Conservation (phyloP, 306 rosid species). For the Rosa chinensis region DNA sequence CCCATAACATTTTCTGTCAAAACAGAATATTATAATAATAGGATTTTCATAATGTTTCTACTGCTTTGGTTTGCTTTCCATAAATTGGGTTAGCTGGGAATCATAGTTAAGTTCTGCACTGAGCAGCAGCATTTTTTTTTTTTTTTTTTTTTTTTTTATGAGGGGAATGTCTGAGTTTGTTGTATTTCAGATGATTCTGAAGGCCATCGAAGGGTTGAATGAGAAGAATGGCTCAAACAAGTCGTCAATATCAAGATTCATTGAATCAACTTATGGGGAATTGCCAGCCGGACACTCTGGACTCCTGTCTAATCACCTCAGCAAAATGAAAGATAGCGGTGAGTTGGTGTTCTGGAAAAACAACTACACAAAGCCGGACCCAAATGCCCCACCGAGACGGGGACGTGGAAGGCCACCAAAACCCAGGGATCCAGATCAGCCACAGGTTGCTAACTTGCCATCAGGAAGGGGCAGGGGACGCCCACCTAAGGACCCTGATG, state of each 20-base stretch:
- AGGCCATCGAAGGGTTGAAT: conserved; percentile 56
- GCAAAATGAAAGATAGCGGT: conserved; percentile 60
- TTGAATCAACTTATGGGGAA: conserved; percentile 67
- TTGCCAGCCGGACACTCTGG: conserved; percentile 66
- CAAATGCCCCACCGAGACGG: conserved; percentile 61
- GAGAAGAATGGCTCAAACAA: conserved; percentile 68
- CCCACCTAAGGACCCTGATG: conserved; percentile 73
- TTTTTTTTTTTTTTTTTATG: not conserved
- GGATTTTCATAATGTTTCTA: not conserved
- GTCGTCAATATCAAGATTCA: conserved; percentile 69
- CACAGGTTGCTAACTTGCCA: conserved; percentile 17
- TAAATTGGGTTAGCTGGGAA: not conserved
- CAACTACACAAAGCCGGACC: conserved; percentile 62
- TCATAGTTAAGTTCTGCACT: not conserved
- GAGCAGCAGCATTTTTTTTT: too few species aligned
- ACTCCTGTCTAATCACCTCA: conserved; percentile 61
- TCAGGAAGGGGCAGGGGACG: conserved; percentile 71
- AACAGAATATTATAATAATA: not conserved
- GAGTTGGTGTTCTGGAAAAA: conserved; percentile 66
- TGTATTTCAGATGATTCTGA: conserved; percentile 60
- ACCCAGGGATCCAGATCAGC: conserved; percentile 35
- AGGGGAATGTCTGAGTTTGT: not conserved
- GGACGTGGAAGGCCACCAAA: conserved; percentile 87
- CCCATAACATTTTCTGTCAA: not conserved
- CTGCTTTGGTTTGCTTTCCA: not conserved